These are phyloP conservation scores for Pseudonitzschia pungens DNA, from an alignment of 108 stramenopile genomes.

Conservation along the genomic window DNA sequence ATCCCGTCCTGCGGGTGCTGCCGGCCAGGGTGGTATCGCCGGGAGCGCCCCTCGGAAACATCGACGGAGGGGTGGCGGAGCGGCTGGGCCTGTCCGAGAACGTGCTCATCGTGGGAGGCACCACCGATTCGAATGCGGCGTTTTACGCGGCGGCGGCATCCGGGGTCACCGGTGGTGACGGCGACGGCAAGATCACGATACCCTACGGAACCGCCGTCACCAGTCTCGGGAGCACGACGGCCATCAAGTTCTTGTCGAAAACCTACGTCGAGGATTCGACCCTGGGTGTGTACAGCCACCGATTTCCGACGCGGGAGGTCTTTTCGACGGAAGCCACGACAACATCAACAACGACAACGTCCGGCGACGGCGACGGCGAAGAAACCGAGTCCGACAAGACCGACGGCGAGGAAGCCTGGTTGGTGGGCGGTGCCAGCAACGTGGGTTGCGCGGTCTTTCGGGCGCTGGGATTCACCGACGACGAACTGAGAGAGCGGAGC, in stretches of 20 bases:
- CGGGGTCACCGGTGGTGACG: slow-evolving; percentile 25
- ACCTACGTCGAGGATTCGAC: slow-evolving; percentile 82
- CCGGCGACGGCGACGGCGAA: not conserved
- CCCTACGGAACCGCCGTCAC: slow-evolving; percentile 84
- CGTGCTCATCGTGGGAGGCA: slow-evolving; percentile 83
- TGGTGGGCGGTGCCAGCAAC: slow-evolving; percentile 92
- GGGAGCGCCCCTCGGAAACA: slow-evolving; percentile 68
- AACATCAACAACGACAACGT: slow-evolving; percentile 9
- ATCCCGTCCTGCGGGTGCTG: slow-evolving; percentile 25
- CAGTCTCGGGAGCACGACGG: slow-evolving; percentile 82
- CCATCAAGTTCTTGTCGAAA: slow-evolving; percentile 80
- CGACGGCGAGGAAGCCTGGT: slow-evolving; percentile 66
- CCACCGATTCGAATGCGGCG: slow-evolving; percentile 92
- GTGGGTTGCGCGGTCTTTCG: slow-evolving; percentile 90
- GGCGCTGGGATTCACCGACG: slow-evolving; percentile 66
- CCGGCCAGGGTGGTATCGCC: slow-evolving; percentile 67
- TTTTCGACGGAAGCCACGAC: not conserved
- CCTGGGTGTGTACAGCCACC: slow-evolving; percentile 89
- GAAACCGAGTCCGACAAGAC: not conserved
- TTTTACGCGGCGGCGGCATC: slow-evolving; percentile 80
- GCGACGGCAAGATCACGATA: slow-evolving; percentile 1
- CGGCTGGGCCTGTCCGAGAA: slow-evolving; percentile 55
- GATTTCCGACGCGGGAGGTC: slow-evolving; percentile 54
- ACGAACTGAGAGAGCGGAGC: slow-evolving; percentile 69
- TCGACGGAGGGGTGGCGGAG: slow-evolving; percentile 51